Percentiles rank a stretch among this genome's conserved stretches.
Conservation (phyloP, 2,329 filamentous ascomycete genomes). For the Penicillium sp. region DNA sequence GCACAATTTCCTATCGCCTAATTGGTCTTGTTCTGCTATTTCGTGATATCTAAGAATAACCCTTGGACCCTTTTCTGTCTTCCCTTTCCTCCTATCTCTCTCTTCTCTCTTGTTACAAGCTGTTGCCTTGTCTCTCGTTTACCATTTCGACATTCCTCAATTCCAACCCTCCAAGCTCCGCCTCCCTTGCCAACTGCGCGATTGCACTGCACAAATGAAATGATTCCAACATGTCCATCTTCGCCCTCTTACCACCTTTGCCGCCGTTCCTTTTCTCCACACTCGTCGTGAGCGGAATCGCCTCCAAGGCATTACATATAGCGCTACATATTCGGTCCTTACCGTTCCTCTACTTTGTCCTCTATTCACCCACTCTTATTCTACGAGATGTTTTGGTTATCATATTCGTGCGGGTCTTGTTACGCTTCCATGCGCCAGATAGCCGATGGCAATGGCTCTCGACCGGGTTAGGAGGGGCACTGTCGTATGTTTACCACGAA, state of each 20-base stretch:
- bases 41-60: constrained; percentile 2
- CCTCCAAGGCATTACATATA: constrained; percentile 35
- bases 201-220: constrained; percentile 17
- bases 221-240: constrained; percentile 23
- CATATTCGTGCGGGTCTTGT: constrained; percentile 27
- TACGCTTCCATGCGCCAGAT: constrained; percentile 24
- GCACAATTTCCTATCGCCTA: constrained; percentile 6
- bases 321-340: constrained; percentile 33
- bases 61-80: background rate
- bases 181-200: background rate
- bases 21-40: constrained; percentile 2
- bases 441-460: constrained; percentile 23
- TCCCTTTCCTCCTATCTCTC: background rate
- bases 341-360: constrained; percentile 32
- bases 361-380: constrained; percentile 41
- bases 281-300: constrained; percentile 32
- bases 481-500: constrained; percentile 26
- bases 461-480: constrained; percentile 24
- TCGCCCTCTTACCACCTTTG: constrained; percentile 18
- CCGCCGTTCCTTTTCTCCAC: constrained; percentile 29
- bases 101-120: background rate
- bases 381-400: constrained; percentile 35
- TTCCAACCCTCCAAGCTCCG: background rate
- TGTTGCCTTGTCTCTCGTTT: background rate
- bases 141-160: background rate